Conservation (phyloP, 2,329 filamentous ascomycete species). For the Chalaropsis thielavioides region DNA sequence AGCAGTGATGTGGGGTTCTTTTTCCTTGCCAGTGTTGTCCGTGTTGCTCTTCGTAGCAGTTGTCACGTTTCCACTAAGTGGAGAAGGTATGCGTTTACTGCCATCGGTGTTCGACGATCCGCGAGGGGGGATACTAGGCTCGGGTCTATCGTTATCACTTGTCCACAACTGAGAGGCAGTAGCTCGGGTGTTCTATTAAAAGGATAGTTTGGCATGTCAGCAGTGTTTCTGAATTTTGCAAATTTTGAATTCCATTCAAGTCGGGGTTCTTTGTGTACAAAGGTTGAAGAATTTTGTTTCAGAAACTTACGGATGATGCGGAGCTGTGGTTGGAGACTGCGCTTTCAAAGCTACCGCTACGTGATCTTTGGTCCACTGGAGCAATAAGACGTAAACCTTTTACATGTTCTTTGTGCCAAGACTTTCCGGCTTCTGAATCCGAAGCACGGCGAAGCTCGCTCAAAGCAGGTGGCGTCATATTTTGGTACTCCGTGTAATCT, state of each 20-base stretch:
- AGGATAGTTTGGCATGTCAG: not conserved
- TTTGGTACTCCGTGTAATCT: slow-evolving; percentile 33
- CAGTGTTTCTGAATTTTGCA: not conserved
- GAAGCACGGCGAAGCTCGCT: slow-evolving; percentile 13
- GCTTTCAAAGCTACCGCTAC: slow-evolving; percentile 52
- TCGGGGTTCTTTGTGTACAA: not conserved
- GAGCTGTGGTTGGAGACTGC: slow-evolving; percentile 42
- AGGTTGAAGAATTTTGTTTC: not conserved
- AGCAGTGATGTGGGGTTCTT: slow-evolving; percentile 19
- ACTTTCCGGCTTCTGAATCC: slow-evolving; percentile 21
- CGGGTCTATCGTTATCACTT: slow-evolving; percentile 12
- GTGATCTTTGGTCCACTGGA: slow-evolving; percentile 25
- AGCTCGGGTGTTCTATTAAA: not conserved
- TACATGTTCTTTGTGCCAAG: slow-evolving; percentile 22
- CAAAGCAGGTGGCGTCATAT: slow-evolving; percentile 12
- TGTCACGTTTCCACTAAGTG: slow-evolving; percentile 55
- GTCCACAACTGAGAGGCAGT: not conserved
- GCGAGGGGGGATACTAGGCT: slow-evolving; percentile 15
- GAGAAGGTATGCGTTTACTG: slow-evolving; percentile 56
- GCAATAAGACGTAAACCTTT: slow-evolving; percentile 29
- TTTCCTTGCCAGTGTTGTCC: slow-evolving; percentile 27
- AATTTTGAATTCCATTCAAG: not conserved
- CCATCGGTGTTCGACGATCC: slow-evolving; percentile 33
- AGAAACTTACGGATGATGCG: slow-evolving; percentile 48
- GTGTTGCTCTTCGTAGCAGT: slow-evolving; percentile 41